A percentile compares a stretch with the other conserved stretches of the same genome.
These are phyloP conservation scores for Dioscorea dumetorum DNA, from an alignment of 106 monocot genomes.

Conservation along the genomic window DNA sequence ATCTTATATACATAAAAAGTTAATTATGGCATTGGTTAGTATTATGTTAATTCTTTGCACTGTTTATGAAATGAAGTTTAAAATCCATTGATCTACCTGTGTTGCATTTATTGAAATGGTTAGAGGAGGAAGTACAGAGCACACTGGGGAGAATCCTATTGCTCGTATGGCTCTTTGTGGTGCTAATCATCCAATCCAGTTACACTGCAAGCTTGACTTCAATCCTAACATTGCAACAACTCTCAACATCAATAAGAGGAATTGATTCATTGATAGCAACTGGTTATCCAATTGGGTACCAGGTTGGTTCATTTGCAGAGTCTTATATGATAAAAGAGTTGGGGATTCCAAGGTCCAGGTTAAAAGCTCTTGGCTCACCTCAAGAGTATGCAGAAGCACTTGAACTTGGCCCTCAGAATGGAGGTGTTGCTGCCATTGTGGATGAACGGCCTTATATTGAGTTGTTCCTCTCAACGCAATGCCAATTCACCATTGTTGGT, in stretches of 20 bases:
- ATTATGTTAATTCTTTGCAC: no score
- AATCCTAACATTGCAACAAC: conserved; percentile 19
- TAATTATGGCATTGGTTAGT: no score
- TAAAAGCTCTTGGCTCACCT: background rate
- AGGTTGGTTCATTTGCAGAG: conserved; percentile 6
- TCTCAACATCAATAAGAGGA: conserved; percentile 7
- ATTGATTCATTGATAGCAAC: conserved; percentile 6
- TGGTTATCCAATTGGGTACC: conserved; percentile 12
- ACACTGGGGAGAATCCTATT: conserved; percentile 8
- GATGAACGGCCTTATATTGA: conserved; percentile 16
- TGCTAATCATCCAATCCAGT: conserved; percentile 13
- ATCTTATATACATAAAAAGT: no score
- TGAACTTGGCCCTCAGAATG: conserved; percentile 13
- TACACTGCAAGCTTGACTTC: conserved; percentile 28
- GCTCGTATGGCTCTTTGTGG: conserved; percentile 22
- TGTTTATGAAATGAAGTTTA: background rate
- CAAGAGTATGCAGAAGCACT: conserved; percentile 9
- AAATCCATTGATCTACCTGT: no score
- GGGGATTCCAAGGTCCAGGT: conserved; percentile 4
- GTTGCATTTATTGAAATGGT: background rate
- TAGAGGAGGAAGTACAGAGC: conserved; percentile 9
- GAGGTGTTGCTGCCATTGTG: conserved; percentile 17
- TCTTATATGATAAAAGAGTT: conserved; percentile 10
- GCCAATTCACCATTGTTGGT: conserved; percentile 17
- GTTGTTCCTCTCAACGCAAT: conserved; percentile 24